Evolutionary conservation across 148 eudicot genomes (phyloP).

Genomic region (Suaeda aralocaspica): DNA sequence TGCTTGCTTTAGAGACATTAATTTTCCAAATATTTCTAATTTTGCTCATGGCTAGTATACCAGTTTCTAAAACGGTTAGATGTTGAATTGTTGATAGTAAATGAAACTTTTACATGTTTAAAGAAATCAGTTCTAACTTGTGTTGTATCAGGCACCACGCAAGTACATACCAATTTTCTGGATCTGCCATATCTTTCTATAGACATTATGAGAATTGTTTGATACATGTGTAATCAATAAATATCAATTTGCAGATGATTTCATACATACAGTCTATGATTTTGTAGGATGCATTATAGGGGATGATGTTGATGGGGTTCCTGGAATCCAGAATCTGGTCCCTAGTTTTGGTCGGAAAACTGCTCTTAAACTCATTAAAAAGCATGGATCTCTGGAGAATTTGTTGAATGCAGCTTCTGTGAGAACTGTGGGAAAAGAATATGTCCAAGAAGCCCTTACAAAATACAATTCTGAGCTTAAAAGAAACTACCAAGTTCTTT

Average conservation of each 20-base stretch:
- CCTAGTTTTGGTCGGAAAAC: slow-evolving; percentile 87
- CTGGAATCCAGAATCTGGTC: slow-evolving; percentile 81
- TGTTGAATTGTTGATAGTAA: too few species aligned
- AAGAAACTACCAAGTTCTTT: slow-evolving; percentile 73
- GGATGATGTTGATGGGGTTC: slow-evolving; percentile 88
- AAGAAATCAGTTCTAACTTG: too few species aligned
- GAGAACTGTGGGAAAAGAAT: slow-evolving; percentile 74
- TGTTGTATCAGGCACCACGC: too few species aligned
- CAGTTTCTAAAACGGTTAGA: neutral
- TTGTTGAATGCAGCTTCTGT: slow-evolving; percentile 74
- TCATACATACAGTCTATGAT: neutral
- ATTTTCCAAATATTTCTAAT: neutral
- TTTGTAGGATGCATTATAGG: slow-evolving; percentile 84
- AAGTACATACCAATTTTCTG: too few species aligned
- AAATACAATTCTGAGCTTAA: slow-evolving; percentile 67
- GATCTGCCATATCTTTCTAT: too few species aligned
- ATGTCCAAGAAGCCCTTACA: slow-evolving; percentile 84
- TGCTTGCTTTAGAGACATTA: neutral
- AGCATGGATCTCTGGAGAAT: slow-evolving; percentile 75
- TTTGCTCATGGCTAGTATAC: neutral
- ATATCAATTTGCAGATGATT: neutral
- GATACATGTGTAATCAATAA: too few species aligned
- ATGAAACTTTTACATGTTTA: too few species aligned
- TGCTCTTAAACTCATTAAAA: slow-evolving; percentile 72
- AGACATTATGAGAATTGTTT: too few species aligned